Evolutionary conservation across 495 filamentous ascomycete species (phyloP).

Genomic region (Schizothecium vesticola): DNA sequence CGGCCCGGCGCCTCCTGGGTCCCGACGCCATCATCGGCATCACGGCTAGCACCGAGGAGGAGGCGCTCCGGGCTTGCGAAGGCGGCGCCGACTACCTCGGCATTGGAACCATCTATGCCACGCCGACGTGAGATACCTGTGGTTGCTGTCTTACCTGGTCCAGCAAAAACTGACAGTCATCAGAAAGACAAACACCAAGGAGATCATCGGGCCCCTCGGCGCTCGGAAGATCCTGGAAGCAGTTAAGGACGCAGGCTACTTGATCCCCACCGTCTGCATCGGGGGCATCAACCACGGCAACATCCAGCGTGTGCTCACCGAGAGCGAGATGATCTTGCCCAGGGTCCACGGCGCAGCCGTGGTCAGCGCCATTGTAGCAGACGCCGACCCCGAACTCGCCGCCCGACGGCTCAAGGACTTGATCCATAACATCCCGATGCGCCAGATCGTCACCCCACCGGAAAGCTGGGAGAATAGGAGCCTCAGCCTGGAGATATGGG

Average conservation of each 20-base stretch:
- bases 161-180: background rate
- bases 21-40: slow-evolving; percentile 62
- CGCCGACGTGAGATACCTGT: slow-evolving; percentile 56
- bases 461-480: slow-evolving; percentile 5
- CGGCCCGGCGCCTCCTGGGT: slow-evolving; percentile 68
- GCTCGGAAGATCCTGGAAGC: slow-evolving; percentile 61
- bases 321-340: slow-evolving; percentile 48
- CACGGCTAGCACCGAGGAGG: slow-evolving; percentile 60
- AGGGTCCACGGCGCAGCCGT: slow-evolving; percentile 75
- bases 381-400: slow-evolving; percentile 56
- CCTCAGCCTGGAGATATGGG: slow-evolving; percentile 49
- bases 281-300: slow-evolving; percentile 83
- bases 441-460: slow-evolving; percentile 2
- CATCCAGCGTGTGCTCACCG: slow-evolving; percentile 64
- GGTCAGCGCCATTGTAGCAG: slow-evolving; percentile 82
- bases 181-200: slow-evolving; percentile 70
- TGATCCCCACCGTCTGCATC: slow-evolving; percentile 64
- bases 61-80: slow-evolving; percentile 60
- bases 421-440: slow-evolving; percentile 29
- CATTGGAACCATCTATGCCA: slow-evolving; percentile 81
- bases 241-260: slow-evolving; percentile 40
- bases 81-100: slow-evolving; percentile 84
- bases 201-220: slow-evolving; percentile 76
- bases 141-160: background rate
- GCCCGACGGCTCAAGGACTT: slow-evolving; percentile 51